phyloP scores from a whole-genome alignment of 1,139 yeast genomes.

The Kodamaea sp. region DNA sequence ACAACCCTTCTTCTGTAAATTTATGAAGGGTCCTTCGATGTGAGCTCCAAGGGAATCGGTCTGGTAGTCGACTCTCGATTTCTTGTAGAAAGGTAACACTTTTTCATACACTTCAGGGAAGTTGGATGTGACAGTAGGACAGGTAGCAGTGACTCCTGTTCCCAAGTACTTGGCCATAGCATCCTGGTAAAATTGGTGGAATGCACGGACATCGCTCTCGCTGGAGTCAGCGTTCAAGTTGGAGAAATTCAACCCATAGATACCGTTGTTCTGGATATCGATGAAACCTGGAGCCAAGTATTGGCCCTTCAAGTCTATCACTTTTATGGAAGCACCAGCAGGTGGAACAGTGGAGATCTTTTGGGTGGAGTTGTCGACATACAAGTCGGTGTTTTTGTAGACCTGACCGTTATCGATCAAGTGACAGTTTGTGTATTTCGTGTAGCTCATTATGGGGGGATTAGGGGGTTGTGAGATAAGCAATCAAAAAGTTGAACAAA shows the following conservation, averaged over 20 bases:
- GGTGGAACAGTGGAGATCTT: slow-evolving; percentile 38
- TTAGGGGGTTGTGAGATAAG: no score
- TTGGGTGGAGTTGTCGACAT: slow-evolving; percentile 46
- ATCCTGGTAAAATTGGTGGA: slow-evolving; percentile 37
- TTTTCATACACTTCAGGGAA: slow-evolving; percentile 53
- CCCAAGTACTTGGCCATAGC: slow-evolving; percentile 51
- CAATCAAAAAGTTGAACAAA: no score
- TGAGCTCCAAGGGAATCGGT: slow-evolving; percentile 66
- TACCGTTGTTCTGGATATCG: slow-evolving; percentile 64
- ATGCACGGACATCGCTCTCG: slow-evolving; percentile 33
- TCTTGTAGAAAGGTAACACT: slow-evolving; percentile 49
- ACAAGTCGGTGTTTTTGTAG: slow-evolving; percentile 41
- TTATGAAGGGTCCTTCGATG: slow-evolving; percentile 64
- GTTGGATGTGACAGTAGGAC: slow-evolving; percentile 64
- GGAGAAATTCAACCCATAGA: slow-evolving; percentile 60
- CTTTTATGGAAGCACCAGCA: slow-evolving; percentile 19
- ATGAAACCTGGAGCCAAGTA: slow-evolving; percentile 61
- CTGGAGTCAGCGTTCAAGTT: slow-evolving; percentile 37
- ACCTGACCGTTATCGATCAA: slow-evolving; percentile 54
- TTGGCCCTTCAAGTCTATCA: slow-evolving; percentile 49
- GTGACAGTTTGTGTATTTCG: slow-evolving; percentile 50
- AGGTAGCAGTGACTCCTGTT: slow-evolving; percentile 60
- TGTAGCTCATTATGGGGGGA: slow-evolving; percentile 12
- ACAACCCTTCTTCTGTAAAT: slow-evolving; percentile 58
- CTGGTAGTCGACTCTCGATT: slow-evolving; percentile 34